phyloP scores from a whole-genome alignment of 768 basidiomycete genomes.

The Pleurotus pulmonarius region DNA sequence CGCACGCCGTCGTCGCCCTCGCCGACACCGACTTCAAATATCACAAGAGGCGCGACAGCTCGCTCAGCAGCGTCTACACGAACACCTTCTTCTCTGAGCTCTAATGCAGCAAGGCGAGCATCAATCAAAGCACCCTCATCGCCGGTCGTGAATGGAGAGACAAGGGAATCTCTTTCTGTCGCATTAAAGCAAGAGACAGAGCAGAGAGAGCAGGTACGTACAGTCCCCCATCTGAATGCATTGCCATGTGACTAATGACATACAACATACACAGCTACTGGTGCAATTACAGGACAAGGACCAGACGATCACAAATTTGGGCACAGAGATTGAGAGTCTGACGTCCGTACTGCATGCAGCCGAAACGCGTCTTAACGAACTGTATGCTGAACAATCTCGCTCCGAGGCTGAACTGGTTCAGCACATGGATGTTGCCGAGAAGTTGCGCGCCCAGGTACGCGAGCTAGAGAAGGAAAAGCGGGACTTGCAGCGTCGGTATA shows the following conservation, averaged over 20 bases:
- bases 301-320: slow-evolving; percentile 56
- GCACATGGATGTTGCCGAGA: slow-evolving; percentile 79
- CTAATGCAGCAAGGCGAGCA: slow-evolving; percentile 45
- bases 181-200: slow-evolving; percentile 76
- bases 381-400: slow-evolving; percentile 78
- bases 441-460: slow-evolving; percentile 74
- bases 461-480: slow-evolving; percentile 89
- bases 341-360: slow-evolving; percentile 62
- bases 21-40: slow-evolving; percentile 33
- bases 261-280: slow-evolving; percentile 48
- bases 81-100: slow-evolving; percentile 45
- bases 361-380: slow-evolving; percentile 71
- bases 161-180: slow-evolving; percentile 51
- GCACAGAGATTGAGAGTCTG: slow-evolving; percentile 62
- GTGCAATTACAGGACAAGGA: slow-evolving; percentile 79
- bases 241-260: slow-evolving; percentile 8
- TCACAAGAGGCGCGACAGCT: slow-evolving; percentile 54
- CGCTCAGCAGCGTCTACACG: slow-evolving; percentile 65
- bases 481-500: slow-evolving; percentile 77
- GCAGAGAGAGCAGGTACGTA: slow-evolving; percentile 71
- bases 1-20: slow-evolving; percentile 41
- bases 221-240: slow-evolving; percentile 6
- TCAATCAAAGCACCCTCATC: slow-evolving; percentile 44
- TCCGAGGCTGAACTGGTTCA: slow-evolving; percentile 81
- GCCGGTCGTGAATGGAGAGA: slow-evolving; percentile 35